phyloP scores from a whole-genome alignment of 305 asterid species.

The Solanum hybrid region DNA sequence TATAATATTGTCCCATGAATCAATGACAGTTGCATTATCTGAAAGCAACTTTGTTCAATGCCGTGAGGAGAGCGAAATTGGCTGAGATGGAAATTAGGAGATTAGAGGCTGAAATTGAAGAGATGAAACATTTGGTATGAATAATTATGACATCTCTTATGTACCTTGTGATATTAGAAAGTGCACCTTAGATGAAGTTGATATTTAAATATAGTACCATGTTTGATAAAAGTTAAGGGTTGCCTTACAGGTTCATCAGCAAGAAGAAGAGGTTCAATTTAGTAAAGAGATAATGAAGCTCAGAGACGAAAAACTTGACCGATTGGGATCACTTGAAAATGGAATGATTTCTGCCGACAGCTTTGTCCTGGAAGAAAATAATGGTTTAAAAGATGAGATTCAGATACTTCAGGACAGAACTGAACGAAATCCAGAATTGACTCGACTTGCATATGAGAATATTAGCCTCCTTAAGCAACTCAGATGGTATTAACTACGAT shows the following conservation, averaged over 20 bases:
- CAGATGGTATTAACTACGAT: constrained; percentile 26
- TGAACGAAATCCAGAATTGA: constrained; percentile 36
- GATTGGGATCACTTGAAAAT: constrained; percentile 36
- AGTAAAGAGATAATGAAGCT: constrained; percentile 42
- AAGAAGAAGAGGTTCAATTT: constrained; percentile 40
- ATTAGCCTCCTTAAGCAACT: constrained; percentile 40
- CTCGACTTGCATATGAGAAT: constrained; percentile 33
- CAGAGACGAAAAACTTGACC: constrained; percentile 47
- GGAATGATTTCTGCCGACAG: constrained; percentile 40
- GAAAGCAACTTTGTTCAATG: constrained; percentile 38
- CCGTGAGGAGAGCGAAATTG: constrained; percentile 39
- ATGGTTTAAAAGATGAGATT: constrained; percentile 42
- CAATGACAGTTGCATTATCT: constrained; percentile 38
- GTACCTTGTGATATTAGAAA: background rate
- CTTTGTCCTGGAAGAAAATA: constrained; percentile 41
- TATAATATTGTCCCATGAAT: constrained; percentile 7
- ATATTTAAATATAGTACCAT: background rate
- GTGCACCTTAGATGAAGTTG: background rate
- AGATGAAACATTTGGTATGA: constrained; percentile 39
- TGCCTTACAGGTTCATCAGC: constrained; percentile 40
- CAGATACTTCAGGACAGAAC: constrained; percentile 34
- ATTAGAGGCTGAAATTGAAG: constrained; percentile 46
- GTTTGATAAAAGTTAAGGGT: background rate
- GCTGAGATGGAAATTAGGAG: constrained; percentile 42
- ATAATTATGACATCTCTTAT: background rate